Evolutionary conservation across 805 yeast genomes (phyloP), one percentile per base, ranked within the genome.

Genomic region (Pichia gijzeniarum): DNA sequence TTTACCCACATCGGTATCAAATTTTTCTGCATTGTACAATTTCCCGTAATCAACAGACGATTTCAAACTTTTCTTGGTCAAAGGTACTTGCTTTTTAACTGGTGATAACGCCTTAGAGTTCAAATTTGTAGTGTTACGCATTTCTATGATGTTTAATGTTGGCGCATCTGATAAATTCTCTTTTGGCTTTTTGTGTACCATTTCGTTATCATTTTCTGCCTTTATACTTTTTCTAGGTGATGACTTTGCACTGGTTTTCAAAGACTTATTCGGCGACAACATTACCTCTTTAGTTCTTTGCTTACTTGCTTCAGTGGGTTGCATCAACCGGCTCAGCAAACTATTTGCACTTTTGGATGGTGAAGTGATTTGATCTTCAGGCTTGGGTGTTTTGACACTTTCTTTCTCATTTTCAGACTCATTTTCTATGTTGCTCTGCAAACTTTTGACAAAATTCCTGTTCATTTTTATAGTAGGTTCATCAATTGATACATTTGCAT

Each of bases 381-480:
- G 28, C 10, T 10, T 25, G 10, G 28, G 6, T 25, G 28, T 32
- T 35, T 4, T n/a, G n/a, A n/a, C 22, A 20, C n/a, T 39, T 42
- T 17, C 37, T 7, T 37, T 30, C 10, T 25, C 31, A 17, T 38
- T 36, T 16, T 9, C 5, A 5, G 16, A 6, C 36, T 19, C 17
- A 32, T 21, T 38, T 22, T 13, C 14, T 8, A 16, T 19, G 5
- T 19, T 10, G 10, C 21, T 13, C 18, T 16, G 19, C 19, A 36
- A 14, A 3, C 17, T 10, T 38, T 35, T 39, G 5, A 16, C 36
- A 14, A 44, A 32, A 16, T 35, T 39, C 35, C 64, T 49, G 39
- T 57, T 45, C 2, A 61, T 33, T 38, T 56, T 57, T 13, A 61
- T 60, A 1, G 65, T 61, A 1, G 65, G 63, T 35, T 61, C 65